Evolutionary conservation across 2,329 filamentous ascomycete species (phyloP), one percentile per base, ranked within the genome.

Genomic region (Pseudopyricularia cyperi): DNA sequence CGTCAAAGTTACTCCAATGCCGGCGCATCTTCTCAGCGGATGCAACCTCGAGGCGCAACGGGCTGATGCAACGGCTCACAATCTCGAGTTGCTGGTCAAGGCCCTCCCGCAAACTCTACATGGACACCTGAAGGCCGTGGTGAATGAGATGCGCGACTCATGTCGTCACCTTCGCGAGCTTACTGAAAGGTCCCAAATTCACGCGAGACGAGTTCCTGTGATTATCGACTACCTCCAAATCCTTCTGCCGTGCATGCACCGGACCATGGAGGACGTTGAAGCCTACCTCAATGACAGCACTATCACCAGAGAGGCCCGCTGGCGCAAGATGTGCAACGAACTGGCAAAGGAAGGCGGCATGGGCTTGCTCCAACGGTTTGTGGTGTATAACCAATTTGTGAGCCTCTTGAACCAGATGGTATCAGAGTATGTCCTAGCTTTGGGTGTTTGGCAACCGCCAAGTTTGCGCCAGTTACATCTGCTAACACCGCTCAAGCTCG

Each of bases 261-360:
- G 67, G 52, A 75, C 74, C 1, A 61, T 83, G 15, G 62, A 68
- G 42, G 77, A 81, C 55, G 81, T 83, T 56, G 71, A 64, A 39
- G 55, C 54, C 8, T 71, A 71, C 61, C 74, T 78, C 57, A 71
- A 78, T 33, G 73, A 81, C 58, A 71, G 67, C 34, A 67, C 67
- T 4, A 56, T 73, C 42, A 66, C 68, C 17, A 72, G 70, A 52
- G 69, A 74, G 55, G 65, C 69, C 34, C 71, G 77, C 52, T 83
- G 80, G 79, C 70, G 72, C 42, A 71, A 70, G 57, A 81, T 82
- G 76, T 79, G 75, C 59, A 70, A 80, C 60, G 64, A 66, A 5
- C 71, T 82, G 70, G 71, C 69, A 7, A 68, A 73, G 24, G 75
- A 82, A 59, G 71, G 67, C 2, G 75, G 73, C 0, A 68, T 77